Percentiles rank a stretch among this genome's conserved stretches.
phyloP scores from a whole-genome alignment of 139 green algal genomes.

The Deuterostichococcus epilithicus region DNA sequence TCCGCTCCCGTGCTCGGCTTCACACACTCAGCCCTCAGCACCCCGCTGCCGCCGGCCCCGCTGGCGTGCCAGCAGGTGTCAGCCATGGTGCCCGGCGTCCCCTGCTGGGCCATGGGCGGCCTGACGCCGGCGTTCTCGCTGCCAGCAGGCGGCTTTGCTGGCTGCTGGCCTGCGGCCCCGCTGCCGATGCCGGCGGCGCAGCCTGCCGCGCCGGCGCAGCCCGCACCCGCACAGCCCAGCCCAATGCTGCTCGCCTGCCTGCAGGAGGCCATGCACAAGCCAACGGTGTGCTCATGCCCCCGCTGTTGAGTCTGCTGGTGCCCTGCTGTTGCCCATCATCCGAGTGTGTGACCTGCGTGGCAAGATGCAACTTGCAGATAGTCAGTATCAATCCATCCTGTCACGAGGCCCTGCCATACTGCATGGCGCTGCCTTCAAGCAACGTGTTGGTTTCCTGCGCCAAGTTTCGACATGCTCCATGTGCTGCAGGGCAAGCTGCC shows the following conservation, averaged over 20 bases:
- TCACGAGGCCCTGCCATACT: too few species aligned
- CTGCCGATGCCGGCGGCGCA: too few species aligned
- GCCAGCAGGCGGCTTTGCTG: too few species aligned
- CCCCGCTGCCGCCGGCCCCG: background rate
- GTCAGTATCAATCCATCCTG: too few species aligned
- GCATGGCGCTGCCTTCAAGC: background rate
- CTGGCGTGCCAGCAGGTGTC: background rate
- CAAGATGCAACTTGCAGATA: too few species aligned
- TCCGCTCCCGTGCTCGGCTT: background rate
- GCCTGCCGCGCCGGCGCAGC: too few species aligned
- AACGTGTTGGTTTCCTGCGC: too few species aligned
- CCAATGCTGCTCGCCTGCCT: background rate
- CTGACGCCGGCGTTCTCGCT: too few species aligned
- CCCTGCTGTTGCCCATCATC: too few species aligned
- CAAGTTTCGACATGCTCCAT: background rate
- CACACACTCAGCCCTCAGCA: background rate
- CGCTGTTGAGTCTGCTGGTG: too few species aligned
- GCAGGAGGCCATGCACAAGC: background rate
- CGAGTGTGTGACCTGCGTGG: too few species aligned
- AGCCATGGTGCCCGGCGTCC: background rate
- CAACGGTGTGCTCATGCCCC: background rate
- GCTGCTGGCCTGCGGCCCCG: background rate
- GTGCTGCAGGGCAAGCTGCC: constrained; percentile 1
- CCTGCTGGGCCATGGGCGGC: background rate
- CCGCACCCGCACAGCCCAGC: background rate